phyloP scores from a whole-genome alignment of 169 alveolate species.

The Cryptosporidium viatorum region DNA sequence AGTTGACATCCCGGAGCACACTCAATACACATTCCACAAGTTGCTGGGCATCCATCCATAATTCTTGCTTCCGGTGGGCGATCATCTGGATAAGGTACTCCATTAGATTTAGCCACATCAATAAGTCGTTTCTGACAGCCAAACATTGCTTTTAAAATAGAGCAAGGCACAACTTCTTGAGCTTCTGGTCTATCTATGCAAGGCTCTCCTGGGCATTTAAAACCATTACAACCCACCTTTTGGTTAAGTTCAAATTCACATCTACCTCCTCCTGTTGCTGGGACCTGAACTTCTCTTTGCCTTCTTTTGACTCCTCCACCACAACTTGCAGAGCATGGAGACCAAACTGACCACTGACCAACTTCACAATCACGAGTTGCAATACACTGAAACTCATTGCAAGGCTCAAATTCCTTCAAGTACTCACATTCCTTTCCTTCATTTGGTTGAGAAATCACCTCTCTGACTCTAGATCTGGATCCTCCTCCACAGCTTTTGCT shows the following conservation, averaged over 20 bases:
- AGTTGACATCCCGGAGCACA: slow-evolving; percentile 83
- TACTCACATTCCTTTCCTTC: slow-evolving; percentile 76
- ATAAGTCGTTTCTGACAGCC: slow-evolving; percentile 78
- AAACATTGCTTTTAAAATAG: slow-evolving; percentile 77
- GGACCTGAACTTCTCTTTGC: slow-evolving; percentile 73
- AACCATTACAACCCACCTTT: slow-evolving; percentile 75
- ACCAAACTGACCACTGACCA: slow-evolving; percentile 81
- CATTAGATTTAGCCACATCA: slow-evolving; percentile 78
- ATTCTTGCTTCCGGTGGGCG: slow-evolving; percentile 81
- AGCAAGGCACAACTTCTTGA: slow-evolving; percentile 78
- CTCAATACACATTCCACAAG: slow-evolving; percentile 80
- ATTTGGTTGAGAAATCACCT: slow-evolving; percentile 45
- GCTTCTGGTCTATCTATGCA: slow-evolving; percentile 81
- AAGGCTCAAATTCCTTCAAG: slow-evolving; percentile 76
- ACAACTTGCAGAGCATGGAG: slow-evolving; percentile 79
- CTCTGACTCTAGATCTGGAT: slow-evolving; percentile 23
- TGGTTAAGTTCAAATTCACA: slow-evolving; percentile 56
- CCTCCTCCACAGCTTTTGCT: slow-evolving; percentile 82
- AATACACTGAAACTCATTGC: slow-evolving; percentile 68
- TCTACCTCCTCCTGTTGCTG: slow-evolving; percentile 69
- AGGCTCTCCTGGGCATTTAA: slow-evolving; percentile 76
- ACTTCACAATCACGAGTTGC: slow-evolving; percentile 80
- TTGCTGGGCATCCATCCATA: slow-evolving; percentile 80
- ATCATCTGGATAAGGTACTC: slow-evolving; percentile 77
- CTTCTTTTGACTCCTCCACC: slow-evolving; percentile 82